Evolutionary conservation across 2,329 filamentous ascomycete species (phyloP).

Genomic region (Pseudocercospora macadamiae): DNA sequence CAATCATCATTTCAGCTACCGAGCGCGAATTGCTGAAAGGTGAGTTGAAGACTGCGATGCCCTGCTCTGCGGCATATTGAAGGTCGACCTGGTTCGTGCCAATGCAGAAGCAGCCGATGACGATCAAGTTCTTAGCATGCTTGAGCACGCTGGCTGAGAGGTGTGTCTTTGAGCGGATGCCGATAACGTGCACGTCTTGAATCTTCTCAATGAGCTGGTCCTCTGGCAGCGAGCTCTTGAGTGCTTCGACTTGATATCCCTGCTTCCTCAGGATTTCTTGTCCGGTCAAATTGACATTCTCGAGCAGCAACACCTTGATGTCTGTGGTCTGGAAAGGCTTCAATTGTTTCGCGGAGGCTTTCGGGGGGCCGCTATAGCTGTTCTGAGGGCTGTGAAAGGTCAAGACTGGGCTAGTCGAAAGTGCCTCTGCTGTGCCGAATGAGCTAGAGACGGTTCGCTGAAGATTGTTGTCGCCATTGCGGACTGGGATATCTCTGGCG

Average conservation of each 20-base stretch:
- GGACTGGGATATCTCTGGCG: conserved; percentile 39
- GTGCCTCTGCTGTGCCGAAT: conserved; percentile 49
- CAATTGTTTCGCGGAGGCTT: conserved; percentile 68
- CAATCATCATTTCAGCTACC: conserved; percentile 94
- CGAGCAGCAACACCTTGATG: conserved; percentile 92
- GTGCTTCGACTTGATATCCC: conserved; percentile 92
- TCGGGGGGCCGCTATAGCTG: conserved; percentile 46
- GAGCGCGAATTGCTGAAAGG: conserved; percentile 97
- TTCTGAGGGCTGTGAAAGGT: conserved; percentile 74
- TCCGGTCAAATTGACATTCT: conserved; percentile 94
- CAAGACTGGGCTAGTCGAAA: conserved; percentile 75
- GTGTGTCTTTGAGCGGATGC: conserved; percentile 97
- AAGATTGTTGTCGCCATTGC: conserved; percentile 30
- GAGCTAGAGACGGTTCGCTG: conserved; percentile 42
- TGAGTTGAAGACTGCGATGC: conserved; percentile 98
- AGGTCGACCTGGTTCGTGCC: conserved; percentile 95
- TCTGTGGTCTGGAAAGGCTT: conserved; percentile 96
- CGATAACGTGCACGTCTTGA: conserved; percentile 94
- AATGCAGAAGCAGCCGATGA: conserved; percentile 98
- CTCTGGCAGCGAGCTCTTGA: conserved; percentile 88
- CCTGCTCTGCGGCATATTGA: conserved; percentile 76
- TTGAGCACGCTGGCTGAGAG: conserved; percentile 81
- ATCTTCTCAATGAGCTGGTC: conserved; percentile 97
- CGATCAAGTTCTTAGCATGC: conserved; percentile 91
- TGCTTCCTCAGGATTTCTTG: conserved; percentile 79